Percentiles rank a stretch among this genome's conserved stretches.
phyloP scores from a whole-genome alignment of 2,329 filamentous ascomycete genomes.

The Curvularia sp. region DNA sequence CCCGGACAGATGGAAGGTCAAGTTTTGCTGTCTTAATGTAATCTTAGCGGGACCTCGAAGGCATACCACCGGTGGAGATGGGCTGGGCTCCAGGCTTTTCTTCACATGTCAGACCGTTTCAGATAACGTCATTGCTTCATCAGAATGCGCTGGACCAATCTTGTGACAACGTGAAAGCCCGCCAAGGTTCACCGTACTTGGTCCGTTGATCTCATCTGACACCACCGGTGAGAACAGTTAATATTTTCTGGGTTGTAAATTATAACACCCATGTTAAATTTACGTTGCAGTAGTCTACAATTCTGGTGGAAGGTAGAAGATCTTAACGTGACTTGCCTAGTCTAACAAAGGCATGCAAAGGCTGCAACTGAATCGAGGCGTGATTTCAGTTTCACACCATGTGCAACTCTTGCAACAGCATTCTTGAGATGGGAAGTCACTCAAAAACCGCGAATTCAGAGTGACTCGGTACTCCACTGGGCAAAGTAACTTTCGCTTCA shows the following conservation, averaged over 20 bases:
- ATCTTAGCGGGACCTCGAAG: not conserved
- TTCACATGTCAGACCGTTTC: conserved; percentile 9
- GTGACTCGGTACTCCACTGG: no score
- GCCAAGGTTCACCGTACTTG: not conserved
- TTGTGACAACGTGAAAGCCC: not conserved
- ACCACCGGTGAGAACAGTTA: not conserved
- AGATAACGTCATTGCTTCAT: conserved; percentile 9
- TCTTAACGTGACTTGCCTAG: not conserved
- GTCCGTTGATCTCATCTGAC: not conserved
- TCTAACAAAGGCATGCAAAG: not conserved
- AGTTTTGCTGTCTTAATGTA: not conserved
- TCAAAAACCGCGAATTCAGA: no score
- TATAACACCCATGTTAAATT: no score
- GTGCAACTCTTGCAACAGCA: no score
- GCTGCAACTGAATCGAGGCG: not conserved
- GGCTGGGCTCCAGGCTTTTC: not conserved
- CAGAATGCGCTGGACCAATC: not conserved
- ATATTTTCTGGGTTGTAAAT: not conserved
- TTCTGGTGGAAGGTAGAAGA: not conserved
- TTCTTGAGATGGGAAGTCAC: no score
- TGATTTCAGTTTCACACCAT: not conserved
- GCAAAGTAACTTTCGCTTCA: no score
- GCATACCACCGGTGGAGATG: not conserved
- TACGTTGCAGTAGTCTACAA: not conserved
- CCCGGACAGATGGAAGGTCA: conserved; percentile 7